Percentiles rank a stretch among this genome's conserved stretches.
Evolutionary conservation across 2,329 filamentous ascomycete genomes (phyloP).

Genomic region (Piedraia hortae): DNA sequence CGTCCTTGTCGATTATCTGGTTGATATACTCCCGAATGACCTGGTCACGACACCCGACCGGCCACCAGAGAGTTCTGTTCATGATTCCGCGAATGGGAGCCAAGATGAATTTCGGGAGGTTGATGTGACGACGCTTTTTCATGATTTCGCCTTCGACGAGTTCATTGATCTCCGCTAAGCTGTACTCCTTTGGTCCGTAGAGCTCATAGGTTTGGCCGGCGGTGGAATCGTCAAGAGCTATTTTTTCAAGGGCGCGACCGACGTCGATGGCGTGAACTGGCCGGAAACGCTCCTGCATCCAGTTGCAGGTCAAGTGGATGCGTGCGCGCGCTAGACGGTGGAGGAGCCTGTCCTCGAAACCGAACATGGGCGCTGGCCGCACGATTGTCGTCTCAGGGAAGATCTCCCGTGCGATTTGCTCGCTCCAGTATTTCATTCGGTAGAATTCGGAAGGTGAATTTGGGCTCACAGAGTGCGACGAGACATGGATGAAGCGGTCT

Average conservation of each 20-base stretch:
- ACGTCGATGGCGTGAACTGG: conserved; percentile 88
- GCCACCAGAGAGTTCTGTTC: conserved; percentile 78
- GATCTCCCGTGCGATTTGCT: conserved; percentile 59
- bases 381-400: conserved; percentile 96
- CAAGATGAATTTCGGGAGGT: conserved; percentile 55
- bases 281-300: conserved; percentile 73
- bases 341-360: conserved; percentile 78
- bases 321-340: conserved; percentile 55
- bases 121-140: conserved; percentile 72
- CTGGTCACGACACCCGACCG: conserved; percentile 52
- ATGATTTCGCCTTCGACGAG: conserved; percentile 79
- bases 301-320: conserved; percentile 71
- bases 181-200: conserved; percentile 81
- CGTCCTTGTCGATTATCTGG: conserved; percentile 65
- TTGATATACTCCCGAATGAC: conserved; percentile 82
- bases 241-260: conserved; percentile 61
- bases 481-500: conserved; percentile 89
- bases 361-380: conserved; percentile 75
- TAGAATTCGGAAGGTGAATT: conserved; percentile 73
- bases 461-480: conserved; percentile 66
- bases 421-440: conserved; percentile 63
- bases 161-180: conserved; percentile 58
- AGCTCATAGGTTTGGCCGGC: conserved; percentile 81
- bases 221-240: conserved; percentile 75
- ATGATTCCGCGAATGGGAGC: conserved; percentile 47